A percentile compares a stretch with the other conserved stretches of the same genome.
Evolutionary conservation across 73 alveolate species (phyloP).

Genomic region (Paramecium bursaria): DNA sequence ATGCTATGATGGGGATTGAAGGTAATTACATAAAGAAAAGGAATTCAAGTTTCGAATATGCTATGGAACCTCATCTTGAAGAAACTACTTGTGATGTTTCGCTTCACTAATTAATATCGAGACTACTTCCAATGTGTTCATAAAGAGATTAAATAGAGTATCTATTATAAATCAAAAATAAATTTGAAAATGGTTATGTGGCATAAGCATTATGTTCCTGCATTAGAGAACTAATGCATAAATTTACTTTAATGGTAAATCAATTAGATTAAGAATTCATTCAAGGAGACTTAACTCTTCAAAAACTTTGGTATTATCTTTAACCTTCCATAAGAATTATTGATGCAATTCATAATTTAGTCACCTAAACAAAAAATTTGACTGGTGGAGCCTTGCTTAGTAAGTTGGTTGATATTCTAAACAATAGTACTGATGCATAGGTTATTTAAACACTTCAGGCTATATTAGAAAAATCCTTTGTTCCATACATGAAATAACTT

Average conservation of each 20-base stretch:
- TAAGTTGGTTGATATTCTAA: slow-evolving; percentile 82
- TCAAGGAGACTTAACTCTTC: slow-evolving; percentile 85
- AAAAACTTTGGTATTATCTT: slow-evolving; percentile 94
- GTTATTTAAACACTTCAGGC: slow-evolving; percentile 83
- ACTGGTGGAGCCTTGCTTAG: slow-evolving; percentile 96
- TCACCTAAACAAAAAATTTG: slow-evolving; percentile 80
- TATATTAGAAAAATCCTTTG: slow-evolving; percentile 87
- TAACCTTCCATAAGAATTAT: slow-evolving; percentile 91
- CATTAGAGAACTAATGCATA: slow-evolving; percentile 86
- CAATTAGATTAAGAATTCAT: slow-evolving; percentile 92
- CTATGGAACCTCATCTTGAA: slow-evolving; percentile 93
- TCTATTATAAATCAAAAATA: slow-evolving; percentile 80
- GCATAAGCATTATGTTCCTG: slow-evolving; percentile 94
- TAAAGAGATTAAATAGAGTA: slow-evolving; percentile 87
- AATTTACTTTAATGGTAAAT: slow-evolving; percentile 90
- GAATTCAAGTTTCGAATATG: slow-evolving; percentile 67
- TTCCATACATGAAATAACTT: slow-evolving; percentile 90
- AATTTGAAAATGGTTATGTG: slow-evolving; percentile 91
- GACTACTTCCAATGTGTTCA: slow-evolving; percentile 89
- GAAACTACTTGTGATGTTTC: slow-evolving; percentile 96
- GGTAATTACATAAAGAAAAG: slow-evolving; percentile 91
- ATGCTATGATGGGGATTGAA: slow-evolving; percentile 93
- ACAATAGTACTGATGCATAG: slow-evolving; percentile 87
- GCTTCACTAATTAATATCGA: slow-evolving; percentile 83
- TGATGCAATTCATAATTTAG: slow-evolving; percentile 85